phyloP scores from a whole-genome alignment of 495 filamentous ascomycete species.

The Parathielavia appendiculata region DNA sequence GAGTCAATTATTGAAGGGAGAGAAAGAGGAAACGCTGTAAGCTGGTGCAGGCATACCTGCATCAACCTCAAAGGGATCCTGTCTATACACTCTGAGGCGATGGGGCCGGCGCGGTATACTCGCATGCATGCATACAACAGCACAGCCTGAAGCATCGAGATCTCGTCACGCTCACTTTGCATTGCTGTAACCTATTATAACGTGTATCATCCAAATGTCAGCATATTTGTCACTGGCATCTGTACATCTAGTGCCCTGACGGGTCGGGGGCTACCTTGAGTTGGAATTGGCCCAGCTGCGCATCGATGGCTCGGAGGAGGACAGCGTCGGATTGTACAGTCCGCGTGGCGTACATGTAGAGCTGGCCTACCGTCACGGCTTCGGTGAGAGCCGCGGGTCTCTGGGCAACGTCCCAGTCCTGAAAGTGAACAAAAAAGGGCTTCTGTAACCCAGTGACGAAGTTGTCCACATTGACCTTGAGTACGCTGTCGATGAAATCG shows the following conservation, averaged over 20 bases:
- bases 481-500: neutral
- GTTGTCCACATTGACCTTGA: neutral
- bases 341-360: neutral
- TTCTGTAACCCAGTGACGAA: neutral
- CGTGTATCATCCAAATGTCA: too few species aligned
- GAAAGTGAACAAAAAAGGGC: neutral
- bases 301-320: neutral
- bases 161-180: too few species aligned
- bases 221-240: too few species aligned
- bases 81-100: neutral
- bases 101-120: neutral
- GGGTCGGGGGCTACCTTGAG: neutral
- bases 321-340: neutral
- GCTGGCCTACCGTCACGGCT: neutral
- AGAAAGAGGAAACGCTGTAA: neutral
- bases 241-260: too few species aligned
- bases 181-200: too few species aligned
- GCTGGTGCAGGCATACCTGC: constrained; percentile 10
- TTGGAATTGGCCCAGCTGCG: neutral
- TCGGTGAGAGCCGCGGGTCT: neutral
- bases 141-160: too few species aligned
- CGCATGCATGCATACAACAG: constrained; percentile 2
- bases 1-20: neutral
- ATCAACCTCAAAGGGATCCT: neutral
- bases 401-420: neutral